Conservation (phyloP, 2,329 filamentous ascomycete species). For the Fusarium coffeatum region DNA sequence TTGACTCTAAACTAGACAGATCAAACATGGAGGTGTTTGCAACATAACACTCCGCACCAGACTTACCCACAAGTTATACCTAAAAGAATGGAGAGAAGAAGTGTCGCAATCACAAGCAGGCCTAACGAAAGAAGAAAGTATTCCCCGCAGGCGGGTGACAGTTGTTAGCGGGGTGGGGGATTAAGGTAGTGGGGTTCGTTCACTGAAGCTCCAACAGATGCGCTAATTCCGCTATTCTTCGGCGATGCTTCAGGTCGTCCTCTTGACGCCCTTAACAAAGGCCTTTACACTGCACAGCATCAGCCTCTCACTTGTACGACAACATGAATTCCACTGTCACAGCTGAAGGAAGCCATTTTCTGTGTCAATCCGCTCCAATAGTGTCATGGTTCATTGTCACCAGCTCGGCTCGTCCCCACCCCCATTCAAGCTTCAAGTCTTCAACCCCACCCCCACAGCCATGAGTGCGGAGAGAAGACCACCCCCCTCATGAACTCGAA, state of each 20-base stretch:
- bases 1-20: constrained; percentile 23
- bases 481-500: background rate
- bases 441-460: constrained; percentile 38
- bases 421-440: too few relatives aligned
- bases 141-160: background rate
- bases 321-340: too few relatives aligned
- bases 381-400: too few relatives aligned
- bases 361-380: too few relatives aligned
- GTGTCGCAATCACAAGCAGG: background rate
- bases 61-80: background rate
- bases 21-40: background rate
- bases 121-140: background rate
- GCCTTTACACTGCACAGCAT: too few relatives aligned
- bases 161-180: background rate
- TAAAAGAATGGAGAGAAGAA: background rate
- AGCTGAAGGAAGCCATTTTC: too few relatives aligned
- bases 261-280: too few relatives aligned
- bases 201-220: background rate
- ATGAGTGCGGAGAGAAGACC: constrained; percentile 33
- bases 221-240: background rate
- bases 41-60: constrained; percentile 15
- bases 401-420: too few relatives aligned
- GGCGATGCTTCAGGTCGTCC: too few relatives aligned
- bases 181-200: background rate
- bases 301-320: too few relatives aligned